Base-by-base conservation (phyloP, 1,284 basidiomycete genomes). In the Ustilago loliicola region DNA sequence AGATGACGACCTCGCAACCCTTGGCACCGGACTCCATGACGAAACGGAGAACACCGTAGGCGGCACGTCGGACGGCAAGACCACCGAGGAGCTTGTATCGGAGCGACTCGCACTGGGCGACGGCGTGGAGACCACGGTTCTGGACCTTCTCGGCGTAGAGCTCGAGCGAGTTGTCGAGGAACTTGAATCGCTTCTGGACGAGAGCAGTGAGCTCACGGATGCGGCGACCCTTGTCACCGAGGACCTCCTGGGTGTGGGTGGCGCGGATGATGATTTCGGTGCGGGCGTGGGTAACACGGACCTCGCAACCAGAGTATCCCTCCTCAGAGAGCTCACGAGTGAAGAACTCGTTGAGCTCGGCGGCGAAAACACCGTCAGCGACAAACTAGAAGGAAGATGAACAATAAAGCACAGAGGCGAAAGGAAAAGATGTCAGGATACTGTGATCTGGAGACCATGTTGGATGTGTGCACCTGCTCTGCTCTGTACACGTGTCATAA, bases 251-350 rank as follows among this genome's bases (percentile, higher is more conserved):
- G 82, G 97, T 99, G 91, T 98, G 96, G 86, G 96, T 98, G 77
- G 97, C 97, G 86, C 97, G 95, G 89, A 99, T 98, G 90, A 99
- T 99, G 88, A 99, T 98, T 93, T 99, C 97, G 83, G 97, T 99
- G 87, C 96, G 93, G 81, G 96, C 95, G 88, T 99, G 97, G 84
- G 97, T 99, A 78, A 98, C 96, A 87, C 97, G 95, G 88, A 99
- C 97, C 89, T 99, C 97, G 88, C 97, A 99, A 73, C 97, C 97
- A 88, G 97, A 98, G 91, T 99, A 99, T 86, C 97, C 97, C 89
- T 99, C 97, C 89, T 97, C 96, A 71, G 96, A 94, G 87, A 99
- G 94, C 89, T 99, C 96, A 84, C 96, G 95, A 79, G 94, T 97
- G 90, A 90, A 97, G 91, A 98, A 98, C 88, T 98, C 96, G 88